These are phyloP conservation scores for Tuber borchii DNA, from an alignment of 495 filamentous ascomycete genomes.

Conservation along the genomic window DNA sequence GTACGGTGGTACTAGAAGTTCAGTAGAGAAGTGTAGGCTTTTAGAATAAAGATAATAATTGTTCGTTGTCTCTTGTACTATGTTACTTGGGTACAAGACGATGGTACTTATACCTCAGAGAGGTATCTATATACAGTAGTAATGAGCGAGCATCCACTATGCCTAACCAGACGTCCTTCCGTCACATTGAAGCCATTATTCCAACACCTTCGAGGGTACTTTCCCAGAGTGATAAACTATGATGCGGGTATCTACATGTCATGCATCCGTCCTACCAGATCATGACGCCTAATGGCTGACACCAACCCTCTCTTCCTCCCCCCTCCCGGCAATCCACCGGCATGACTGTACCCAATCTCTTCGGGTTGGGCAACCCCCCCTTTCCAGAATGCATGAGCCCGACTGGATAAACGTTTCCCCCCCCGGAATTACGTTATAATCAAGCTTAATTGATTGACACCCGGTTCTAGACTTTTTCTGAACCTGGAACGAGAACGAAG, in stretches of 20 bases:
- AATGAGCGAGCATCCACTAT: no score
- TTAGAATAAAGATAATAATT: no score
- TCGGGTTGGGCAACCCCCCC: not conserved
- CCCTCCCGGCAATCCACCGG: not conserved
- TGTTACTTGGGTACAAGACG: no score
- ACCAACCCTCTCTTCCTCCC: no score
- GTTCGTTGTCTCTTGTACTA: no score
- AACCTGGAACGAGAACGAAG: not conserved
- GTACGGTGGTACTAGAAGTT: no score
- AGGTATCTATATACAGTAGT: no score
- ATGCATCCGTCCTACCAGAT: not conserved
- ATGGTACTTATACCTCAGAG: no score
- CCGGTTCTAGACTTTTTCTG: not conserved
- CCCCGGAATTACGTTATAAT: not conserved
- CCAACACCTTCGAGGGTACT: no score
- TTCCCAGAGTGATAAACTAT: not conserved
- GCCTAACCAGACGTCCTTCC: no score
- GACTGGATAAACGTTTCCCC: not conserved
- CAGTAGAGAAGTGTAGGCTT: no score
- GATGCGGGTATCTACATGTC: not conserved
- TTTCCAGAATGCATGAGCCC: not conserved
- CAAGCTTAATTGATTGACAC: not conserved
- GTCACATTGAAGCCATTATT: no score
- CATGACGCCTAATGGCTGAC: not conserved
- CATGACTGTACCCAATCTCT: not conserved